Conservation (phyloP, 139 green algal genomes). For the Micromonas pusilla region DNA sequence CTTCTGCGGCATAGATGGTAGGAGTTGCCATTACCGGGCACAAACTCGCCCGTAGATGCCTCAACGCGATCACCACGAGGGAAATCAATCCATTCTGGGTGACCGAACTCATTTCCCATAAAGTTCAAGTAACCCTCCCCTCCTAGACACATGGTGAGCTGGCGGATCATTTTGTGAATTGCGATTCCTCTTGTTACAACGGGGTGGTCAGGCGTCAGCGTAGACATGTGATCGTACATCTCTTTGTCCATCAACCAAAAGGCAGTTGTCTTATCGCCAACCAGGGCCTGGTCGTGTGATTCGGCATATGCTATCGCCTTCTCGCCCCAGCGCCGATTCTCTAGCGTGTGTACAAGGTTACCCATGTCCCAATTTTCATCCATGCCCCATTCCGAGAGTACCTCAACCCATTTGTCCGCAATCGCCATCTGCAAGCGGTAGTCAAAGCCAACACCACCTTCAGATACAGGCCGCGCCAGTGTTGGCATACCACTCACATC, state of each 20-base stretch:
- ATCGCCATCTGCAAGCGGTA: conserved; percentile 99
- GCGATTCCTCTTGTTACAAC: conserved; percentile 88
- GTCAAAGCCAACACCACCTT: conserved; percentile 96
- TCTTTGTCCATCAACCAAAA: conserved; percentile 76
- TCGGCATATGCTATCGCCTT: conserved; percentile 90
- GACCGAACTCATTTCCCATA: conserved; percentile 71
- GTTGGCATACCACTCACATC: conserved; percentile 95
- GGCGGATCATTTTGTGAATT: conserved; percentile 90
- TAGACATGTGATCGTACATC: conserved; percentile 94
- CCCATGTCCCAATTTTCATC: conserved; percentile 91
- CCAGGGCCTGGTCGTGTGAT: conserved; percentile 88
- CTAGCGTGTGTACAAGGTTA: conserved; percentile 87
- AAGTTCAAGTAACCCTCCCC: conserved; percentile 95
- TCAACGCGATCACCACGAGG: conserved; percentile 55
- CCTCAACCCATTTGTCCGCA: conserved; percentile 97
- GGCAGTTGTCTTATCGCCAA: conserved; percentile 96
- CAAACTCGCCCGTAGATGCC: conserved; percentile 38
- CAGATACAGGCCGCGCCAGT: conserved; percentile 66
- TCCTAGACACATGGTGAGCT: conserved; percentile 87
- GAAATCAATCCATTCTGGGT: conserved; percentile 99
- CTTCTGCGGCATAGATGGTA: conserved; percentile 89
- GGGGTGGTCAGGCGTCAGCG: conserved; percentile 33
- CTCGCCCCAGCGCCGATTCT: conserved; percentile 87
- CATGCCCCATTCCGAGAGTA: conserved; percentile 46
- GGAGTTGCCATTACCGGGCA: conserved; percentile 81